Evolutionary conservation across 106 monocot genomes (phyloP).

Genomic region (Narthecium ossifragum): DNA sequence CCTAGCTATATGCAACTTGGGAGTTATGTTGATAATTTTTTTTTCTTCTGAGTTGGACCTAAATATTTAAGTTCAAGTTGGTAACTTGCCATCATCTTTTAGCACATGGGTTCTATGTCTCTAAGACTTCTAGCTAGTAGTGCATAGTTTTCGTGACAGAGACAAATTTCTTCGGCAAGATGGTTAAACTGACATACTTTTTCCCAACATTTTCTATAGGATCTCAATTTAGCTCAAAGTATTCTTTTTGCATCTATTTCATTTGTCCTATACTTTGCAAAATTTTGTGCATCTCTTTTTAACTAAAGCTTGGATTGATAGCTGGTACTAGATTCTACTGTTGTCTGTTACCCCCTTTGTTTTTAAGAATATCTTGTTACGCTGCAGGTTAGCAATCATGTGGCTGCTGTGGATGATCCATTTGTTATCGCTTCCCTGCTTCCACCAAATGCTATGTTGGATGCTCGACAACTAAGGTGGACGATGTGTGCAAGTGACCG

Average conservation of each 20-base stretch:
- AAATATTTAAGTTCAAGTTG: too few species aligned
- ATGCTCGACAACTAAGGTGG: slow-evolving; percentile 83
- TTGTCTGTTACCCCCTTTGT: background rate
- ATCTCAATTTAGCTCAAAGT: background rate
- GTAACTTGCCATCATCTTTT: too few species aligned
- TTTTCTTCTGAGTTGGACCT: too few species aligned
- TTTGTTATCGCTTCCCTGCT: slow-evolving; percentile 85
- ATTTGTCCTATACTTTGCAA: too few species aligned
- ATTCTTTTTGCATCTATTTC: background rate
- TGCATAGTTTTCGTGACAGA: too few species aligned
- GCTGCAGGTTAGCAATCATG: slow-evolving; percentile 87
- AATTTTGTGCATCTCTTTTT: too few species aligned
- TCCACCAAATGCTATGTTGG: slow-evolving; percentile 67
- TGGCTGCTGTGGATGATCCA: slow-evolving; percentile 86
- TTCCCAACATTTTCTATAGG: background rate
- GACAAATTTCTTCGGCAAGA: too few species aligned
- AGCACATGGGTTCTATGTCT: too few species aligned
- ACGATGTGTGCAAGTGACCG: slow-evolving; percentile 86
- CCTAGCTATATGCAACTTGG: too few species aligned
- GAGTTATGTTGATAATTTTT: too few species aligned
- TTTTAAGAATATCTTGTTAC: background rate
- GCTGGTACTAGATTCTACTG: background rate
- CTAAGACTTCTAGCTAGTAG: too few species aligned
- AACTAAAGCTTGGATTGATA: background rate
- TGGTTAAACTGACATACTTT: too few species aligned